Evolutionary conservation across 1,284 basidiomycete genomes (phyloP).

Genomic region (Moesziomyces globuligerus): DNA sequence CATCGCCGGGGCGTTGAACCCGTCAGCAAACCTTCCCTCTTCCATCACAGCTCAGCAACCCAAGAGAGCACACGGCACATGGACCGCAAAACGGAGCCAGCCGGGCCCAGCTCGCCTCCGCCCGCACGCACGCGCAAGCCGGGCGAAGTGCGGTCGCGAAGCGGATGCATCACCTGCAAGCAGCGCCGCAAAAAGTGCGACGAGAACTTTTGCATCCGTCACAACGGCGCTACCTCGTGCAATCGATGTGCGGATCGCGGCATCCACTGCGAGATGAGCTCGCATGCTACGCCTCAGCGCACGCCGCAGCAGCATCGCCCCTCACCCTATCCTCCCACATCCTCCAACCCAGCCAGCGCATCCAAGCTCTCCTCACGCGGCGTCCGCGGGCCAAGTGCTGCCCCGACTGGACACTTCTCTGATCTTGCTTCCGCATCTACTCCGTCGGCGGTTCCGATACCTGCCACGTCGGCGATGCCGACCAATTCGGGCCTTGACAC

Average conservation of each 20-base stretch:
- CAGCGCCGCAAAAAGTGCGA: constrained; percentile 55
- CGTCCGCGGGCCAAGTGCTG: constrained; percentile 13
- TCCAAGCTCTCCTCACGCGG: constrained; percentile 8
- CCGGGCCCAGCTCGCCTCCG: constrained; percentile 26
- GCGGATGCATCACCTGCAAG: constrained; percentile 52
- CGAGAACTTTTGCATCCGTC: constrained; percentile 46
- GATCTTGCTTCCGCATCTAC: constrained; percentile 1
- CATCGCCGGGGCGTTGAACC: too few species aligned
- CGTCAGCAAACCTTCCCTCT: too few species aligned
- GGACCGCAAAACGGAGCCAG: constrained; percentile 4
- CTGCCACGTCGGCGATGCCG: neutral
- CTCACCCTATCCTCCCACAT: constrained; percentile 16
- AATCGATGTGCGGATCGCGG: constrained; percentile 45
- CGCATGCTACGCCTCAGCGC: constrained; percentile 17
- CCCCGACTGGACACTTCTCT: constrained; percentile 3
- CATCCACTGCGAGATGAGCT: constrained; percentile 37
- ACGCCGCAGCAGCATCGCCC: constrained; percentile 5
- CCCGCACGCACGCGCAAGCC: constrained; percentile 33
- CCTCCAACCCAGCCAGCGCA: constrained; percentile 7
- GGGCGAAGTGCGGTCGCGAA: constrained; percentile 50
- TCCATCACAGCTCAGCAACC: too few species aligned
- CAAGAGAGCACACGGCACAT: too few species aligned
- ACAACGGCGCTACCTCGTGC: constrained; percentile 41
- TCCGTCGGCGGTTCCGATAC: constrained; percentile 6
- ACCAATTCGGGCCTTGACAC: neutral